Base-by-base conservation (phyloP, 371 early-diverging fungal species). In the Lichtheimia hyalospora region DNA sequence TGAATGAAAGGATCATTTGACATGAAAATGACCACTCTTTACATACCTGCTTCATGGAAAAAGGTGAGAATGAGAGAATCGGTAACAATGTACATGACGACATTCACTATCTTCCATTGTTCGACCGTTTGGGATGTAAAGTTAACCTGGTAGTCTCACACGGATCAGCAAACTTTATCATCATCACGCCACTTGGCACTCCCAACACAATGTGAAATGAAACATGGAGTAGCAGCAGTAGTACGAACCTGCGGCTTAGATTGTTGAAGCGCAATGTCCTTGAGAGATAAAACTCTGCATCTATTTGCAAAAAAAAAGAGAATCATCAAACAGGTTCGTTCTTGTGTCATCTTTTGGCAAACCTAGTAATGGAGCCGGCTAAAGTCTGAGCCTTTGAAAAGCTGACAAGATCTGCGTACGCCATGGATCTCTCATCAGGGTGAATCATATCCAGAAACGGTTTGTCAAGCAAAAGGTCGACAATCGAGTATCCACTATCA, bases 281-380 rank as follows among this genome's bases (percentile, higher is more conserved):
- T 48, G 39, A 57, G 49, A 39, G 27, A 46, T 14, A 24, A 40
- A 28, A 49, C 18, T 28, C 25, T 21, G 20, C 14, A 24, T 16
- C 18, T 21, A 49, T 13, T 27, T 7, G 5, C n/a, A 7, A 5
- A 23, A 39, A n/a, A n/a, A n/a, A n/a, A n/a, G n/a, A n/a, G n/a
- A n/a, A 5, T 2, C 50, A 21, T 21, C 10, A 12, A 15, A 44
- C 6, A 42, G 12, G n/a, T 3, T 18, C 21, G 14, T 34, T 12
- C 28, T 25, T 25, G 16, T 20, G 43, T 44, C 18, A 39, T 27
- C 8, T 20, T 3, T 14, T 13, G 49, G 23, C 21, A 14, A 21
- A 86, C 83, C 84, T 77, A 48, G 86, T 86, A 34, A 84, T 76
- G 24, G 84, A 83, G 15, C 84, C 84, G 24, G 76, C 75, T 20